Base-by-base conservation (phyloP, 1,284 basidiomycete species). In the Pseudozyma thailandica region DNA sequence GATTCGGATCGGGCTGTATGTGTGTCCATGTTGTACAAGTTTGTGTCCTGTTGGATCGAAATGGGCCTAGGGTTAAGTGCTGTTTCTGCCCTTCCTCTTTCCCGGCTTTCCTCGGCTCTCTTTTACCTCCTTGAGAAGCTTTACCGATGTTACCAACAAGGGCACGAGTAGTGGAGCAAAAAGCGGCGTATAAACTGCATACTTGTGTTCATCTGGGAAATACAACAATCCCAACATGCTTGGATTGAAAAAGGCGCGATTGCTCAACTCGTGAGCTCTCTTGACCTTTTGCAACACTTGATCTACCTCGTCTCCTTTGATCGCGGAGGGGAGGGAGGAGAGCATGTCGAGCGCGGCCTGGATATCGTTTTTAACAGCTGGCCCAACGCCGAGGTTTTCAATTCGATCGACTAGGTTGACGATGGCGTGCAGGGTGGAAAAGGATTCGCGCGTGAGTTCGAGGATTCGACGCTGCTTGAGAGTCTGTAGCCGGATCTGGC, bases 151-250 rank as follows among this genome's bases (percentile, higher is more conserved):
- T 1, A 92, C 89, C 6, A 93, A 55, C 47, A 97, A 84, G 5
- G 93, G 93, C 20, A 95, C 90, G 4, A 91, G 86, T 16, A 83
- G 50, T 0, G 82, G 82, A 3, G 77, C 82, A 46, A 83, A 83
- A 4, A 83, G 66, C 4, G 82, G 82, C 18, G 80, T 82, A 53
- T 81, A 82, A 9, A 83, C 78, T 4, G 82, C 82, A 20, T 81
- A 83, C 25, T 85, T 85, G 73, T 75, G 81, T 45, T 75, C 74
- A 74, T 85, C 80, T 27, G 86, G 85, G 84, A 98, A 98, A 83
- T 99, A 99, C 23, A 98, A 86, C 78, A 97, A 84, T 6, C 92
- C 94, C 74, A 98, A 85, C 94, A 98, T 98, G 31, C 90, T 90
- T 0, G 94, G 96, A 82, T 94, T 92, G 85, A 96, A 98, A 86